phyloP scores from a whole-genome alignment of 2,329 filamentous ascomycete species.

The Trichoderma pleuroti region DNA sequence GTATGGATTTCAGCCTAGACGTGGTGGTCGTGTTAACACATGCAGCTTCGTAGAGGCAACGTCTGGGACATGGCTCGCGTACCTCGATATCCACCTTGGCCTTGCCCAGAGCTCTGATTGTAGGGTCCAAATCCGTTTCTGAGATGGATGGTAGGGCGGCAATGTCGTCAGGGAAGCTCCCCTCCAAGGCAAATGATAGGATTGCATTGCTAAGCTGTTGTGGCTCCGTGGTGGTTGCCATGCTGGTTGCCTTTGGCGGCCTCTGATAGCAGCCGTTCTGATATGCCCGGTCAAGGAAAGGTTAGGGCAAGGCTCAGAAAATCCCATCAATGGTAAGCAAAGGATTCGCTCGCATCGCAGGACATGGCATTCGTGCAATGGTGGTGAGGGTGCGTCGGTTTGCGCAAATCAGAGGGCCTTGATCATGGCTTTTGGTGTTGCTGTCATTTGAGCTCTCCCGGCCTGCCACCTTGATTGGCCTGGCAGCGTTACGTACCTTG shows the following conservation, averaged over 20 bases:
- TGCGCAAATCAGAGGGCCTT: conserved; percentile 5
- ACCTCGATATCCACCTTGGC: conserved; percentile 41
- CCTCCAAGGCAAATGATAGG: conserved; percentile 39
- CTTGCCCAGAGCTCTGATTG: conserved; percentile 38
- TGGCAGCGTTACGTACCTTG: neutral
- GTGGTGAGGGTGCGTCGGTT: neutral
- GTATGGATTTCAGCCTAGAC: conserved; percentile 61
- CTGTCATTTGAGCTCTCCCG: neutral
- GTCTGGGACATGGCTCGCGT: conserved; percentile 9
- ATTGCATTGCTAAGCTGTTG: conserved; percentile 39
- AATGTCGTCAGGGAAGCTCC: conserved; percentile 40
- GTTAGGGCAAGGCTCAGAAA: neutral
- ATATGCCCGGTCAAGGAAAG: neutral
- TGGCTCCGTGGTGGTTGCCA: conserved; percentile 32
- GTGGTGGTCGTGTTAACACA: neutral
- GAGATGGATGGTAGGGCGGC: conserved; percentile 37
- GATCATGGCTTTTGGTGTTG: neutral
- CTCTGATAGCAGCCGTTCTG: neutral
- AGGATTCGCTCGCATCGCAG: conserved; percentile 2
- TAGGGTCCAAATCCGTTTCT: conserved; percentile 37
- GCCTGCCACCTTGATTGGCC: neutral
- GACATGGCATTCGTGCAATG: neutral
- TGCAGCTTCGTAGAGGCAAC: no score
- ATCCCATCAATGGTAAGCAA: neutral
- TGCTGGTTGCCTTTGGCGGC: conserved; percentile 21